Evolutionary conservation across 345 rosid species (phyloP), one percentile per base, ranked within the genome.

Genomic region (Bruguiera sexangula): DNA sequence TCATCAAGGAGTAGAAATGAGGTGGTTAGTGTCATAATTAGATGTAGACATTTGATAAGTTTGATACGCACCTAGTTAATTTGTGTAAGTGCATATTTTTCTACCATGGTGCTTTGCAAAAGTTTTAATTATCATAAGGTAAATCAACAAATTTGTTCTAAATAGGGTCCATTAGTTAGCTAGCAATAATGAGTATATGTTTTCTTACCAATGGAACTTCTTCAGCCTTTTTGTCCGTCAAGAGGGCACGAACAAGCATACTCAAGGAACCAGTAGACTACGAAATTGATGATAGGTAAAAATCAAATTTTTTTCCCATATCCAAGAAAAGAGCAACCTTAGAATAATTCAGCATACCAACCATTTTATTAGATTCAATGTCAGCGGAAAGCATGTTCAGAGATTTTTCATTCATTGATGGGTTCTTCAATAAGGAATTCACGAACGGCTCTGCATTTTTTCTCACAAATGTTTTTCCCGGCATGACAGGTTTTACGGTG

Each of bases 221-320:
- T 76, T 91, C 97, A 13, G 93, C 95, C 76, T 80, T 94, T 81
- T 85, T 91, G 70, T 91, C 96, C 69, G 76, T 74, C 67, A 94
- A 80, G 79, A 89, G 74, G 46, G 95, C 83, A 1, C 91, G 96
- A 75, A 91, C 88, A 62, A 91, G 93, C 81, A 84, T 84, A 73
- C 86, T 85, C 39, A 89, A 67, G 31, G 96, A 84, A 76, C 87
- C 84, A 26, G 87, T 73, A 71, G 83, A 81, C 96, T 95, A 84
- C 76, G 75, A 57, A 60, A 60, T 30, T 65, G 31, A 62, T 54
- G 6, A 37, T 36, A 59, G 59, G 43, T 55, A 60, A 68, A 66
- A 31, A 21, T 27, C 31, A 58, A 58, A 60, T 74, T 46, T 53
- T 52, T 43, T 30, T 37, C 59, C 59, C 65, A 66, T 9, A 57